Conservation (phyloP, 2,329 filamentous ascomycete genomes). For the Apiospora koreana region DNA sequence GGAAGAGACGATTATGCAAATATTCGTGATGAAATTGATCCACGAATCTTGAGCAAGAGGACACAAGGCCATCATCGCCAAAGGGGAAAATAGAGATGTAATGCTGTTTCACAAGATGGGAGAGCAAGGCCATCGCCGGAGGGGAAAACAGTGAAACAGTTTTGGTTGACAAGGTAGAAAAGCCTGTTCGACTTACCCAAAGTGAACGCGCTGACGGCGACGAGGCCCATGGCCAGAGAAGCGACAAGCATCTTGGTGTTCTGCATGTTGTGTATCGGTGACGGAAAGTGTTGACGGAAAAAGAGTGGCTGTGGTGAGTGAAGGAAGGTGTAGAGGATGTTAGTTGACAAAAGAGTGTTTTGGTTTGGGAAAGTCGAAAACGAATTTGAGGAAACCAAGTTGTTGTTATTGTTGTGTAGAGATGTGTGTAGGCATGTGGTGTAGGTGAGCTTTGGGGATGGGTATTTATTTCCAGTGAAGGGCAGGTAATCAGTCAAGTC, state of each 20-base stretch:
- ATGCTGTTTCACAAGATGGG: too few species aligned
- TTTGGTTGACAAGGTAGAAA: neutral
- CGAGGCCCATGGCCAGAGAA: neutral
- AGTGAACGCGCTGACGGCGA: neutral
- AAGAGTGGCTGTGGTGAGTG: neutral
- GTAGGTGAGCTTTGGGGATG: neutral
- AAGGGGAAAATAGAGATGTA: too few species aligned
- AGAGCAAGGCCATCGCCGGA: neutral
- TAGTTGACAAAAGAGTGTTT: neutral
- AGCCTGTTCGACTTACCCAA: neutral
- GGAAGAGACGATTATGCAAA: too few species aligned
- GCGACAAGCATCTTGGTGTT: conserved; percentile 1
- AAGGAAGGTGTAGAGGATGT: too few species aligned
- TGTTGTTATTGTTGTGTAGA: neutral
- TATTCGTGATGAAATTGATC: too few species aligned
- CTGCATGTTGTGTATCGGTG: neutral
- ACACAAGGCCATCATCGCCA: too few species aligned
- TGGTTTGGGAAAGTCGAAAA: neutral
- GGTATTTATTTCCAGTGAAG: neutral
- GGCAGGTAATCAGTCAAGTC: neutral
- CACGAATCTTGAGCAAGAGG: too few species aligned
- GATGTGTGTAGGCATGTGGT: neutral
- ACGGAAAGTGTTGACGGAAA: neutral
- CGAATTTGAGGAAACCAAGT: neutral
- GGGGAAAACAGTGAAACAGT: neutral